phyloP scores from a whole-genome alignment of 1,139 yeast species.

The Taphrina pruni region DNA sequence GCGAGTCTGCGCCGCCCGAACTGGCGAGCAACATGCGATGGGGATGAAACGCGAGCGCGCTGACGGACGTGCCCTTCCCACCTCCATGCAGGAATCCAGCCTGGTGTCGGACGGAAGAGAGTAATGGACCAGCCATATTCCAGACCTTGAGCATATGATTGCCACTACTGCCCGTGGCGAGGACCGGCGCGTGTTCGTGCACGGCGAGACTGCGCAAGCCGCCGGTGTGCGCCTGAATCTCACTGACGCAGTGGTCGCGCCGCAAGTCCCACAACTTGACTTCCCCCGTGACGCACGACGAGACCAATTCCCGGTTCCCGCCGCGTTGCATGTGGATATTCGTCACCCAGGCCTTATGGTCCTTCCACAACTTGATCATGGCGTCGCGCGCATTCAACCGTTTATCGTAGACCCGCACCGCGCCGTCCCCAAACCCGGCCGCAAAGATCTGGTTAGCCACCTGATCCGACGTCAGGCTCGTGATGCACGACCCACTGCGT shows the following conservation, averaged over 20 bases:
- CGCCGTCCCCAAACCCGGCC: conserved; percentile 94
- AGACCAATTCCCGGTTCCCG: conserved; percentile 85
- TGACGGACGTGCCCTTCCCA: conserved; percentile 57
- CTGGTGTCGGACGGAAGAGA: conserved; percentile 65
- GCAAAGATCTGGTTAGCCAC: conserved; percentile 90
- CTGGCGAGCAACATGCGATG: conserved; percentile 91
- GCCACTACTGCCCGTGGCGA: conserved; percentile 68
- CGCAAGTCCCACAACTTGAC: conserved; percentile 93
- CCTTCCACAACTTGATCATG: conserved; percentile 81
- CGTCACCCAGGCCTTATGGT: conserved; percentile 66
- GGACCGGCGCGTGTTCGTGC: conserved; percentile 91
- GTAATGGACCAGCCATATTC: conserved; percentile 81
- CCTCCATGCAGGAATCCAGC: conserved; percentile 54
- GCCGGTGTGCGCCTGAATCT: conserved; percentile 66
- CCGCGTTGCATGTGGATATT: conserved; percentile 97
- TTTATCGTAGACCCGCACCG: conserved; percentile 86
- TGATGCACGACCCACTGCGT: conserved; percentile 84
- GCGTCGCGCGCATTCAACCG: conserved; percentile 84
- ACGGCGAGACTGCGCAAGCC: conserved; percentile 77
- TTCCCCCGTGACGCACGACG: conserved; percentile 80
- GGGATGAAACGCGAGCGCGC: conserved; percentile 82
- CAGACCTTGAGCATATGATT: conserved; percentile 68
- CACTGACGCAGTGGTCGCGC: conserved; percentile 68
- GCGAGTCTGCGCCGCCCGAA: conserved; percentile 42
- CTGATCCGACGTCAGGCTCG: conserved; percentile 90